These are phyloP conservation scores for Chaetomiaceae sp. DNA, from an alignment of 2,329 filamentous ascomycete genomes.

Conservation along the genomic window DNA sequence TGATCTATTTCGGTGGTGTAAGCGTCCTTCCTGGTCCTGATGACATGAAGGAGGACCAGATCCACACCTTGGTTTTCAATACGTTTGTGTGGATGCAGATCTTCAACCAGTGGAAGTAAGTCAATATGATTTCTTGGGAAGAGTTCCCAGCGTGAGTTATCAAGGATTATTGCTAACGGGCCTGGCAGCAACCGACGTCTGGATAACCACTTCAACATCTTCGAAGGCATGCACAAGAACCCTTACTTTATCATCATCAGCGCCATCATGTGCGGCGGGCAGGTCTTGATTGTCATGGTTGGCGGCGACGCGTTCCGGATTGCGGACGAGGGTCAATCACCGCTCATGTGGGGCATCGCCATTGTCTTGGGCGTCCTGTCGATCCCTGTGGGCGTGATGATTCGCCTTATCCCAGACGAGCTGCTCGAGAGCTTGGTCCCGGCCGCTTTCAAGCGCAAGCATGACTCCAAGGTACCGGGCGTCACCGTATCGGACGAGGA, in stretches of 20 bases:
- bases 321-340: conserved; percentile 53
- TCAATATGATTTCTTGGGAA: conserved; percentile 24
- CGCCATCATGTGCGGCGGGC: conserved; percentile 79
- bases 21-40: conserved; percentile 36
- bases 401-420: conserved; percentile 78
- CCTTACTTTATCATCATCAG: conserved; percentile 88
- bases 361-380: conserved; percentile 80
- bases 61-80: conserved; percentile 88
- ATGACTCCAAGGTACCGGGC: conserved; percentile 42
- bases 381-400: conserved; percentile 73
- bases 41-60: conserved; percentile 40
- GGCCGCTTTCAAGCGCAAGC: conserved; percentile 47
- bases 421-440: conserved; percentile 51
- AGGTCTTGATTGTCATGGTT: conserved; percentile 84
- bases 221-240: conserved; percentile 80
- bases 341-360: conserved; percentile 82
- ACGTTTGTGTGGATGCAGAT: conserved; percentile 99
- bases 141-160: too few relatives aligned
- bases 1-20: conserved; percentile 60
- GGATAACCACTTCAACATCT: conserved; percentile 93
- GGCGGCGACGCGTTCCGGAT: conserved; percentile 79
- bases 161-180: conserved; percentile 3
- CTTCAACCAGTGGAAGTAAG: conserved; percentile 94
- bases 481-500: conserved; percentile 60
- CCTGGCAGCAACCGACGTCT: conserved; percentile 70